Evolutionary conservation across 768 basidiomycete genomes (phyloP).

Genomic region (Gautieria morchelliformis): DNA sequence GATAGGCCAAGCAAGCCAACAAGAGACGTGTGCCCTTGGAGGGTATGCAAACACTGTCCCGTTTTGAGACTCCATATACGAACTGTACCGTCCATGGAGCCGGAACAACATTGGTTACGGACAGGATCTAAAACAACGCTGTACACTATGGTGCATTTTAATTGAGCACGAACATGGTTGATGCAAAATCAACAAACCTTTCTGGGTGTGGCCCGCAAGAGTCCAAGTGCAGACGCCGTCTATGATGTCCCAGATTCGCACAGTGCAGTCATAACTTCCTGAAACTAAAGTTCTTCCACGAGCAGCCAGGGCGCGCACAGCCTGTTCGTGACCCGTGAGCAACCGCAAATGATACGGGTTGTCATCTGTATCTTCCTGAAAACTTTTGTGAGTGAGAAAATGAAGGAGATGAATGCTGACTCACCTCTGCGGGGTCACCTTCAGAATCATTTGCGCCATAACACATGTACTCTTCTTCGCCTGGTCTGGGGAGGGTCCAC

Average conservation of each 20-base stretch:
- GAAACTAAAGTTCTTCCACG: conserved; percentile 85
- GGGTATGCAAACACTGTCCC: conserved; percentile 68
- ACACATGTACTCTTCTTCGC: conserved; percentile 67
- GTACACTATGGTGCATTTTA: conserved; percentile 59
- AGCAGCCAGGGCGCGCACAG: conserved; percentile 87
- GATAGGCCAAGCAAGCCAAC: conserved; percentile 90
- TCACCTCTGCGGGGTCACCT: conserved; percentile 38
- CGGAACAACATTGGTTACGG: conserved; percentile 88
- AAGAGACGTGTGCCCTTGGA: conserved; percentile 89
- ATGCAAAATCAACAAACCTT: conserved; percentile 49
- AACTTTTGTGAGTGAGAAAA: conserved; percentile 8
- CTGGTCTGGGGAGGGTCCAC: conserved; percentile 58
- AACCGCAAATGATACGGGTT: conserved; percentile 88
- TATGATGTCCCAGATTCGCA: conserved; percentile 91
- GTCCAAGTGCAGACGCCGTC: conserved; percentile 74
- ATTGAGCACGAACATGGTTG: not conserved
- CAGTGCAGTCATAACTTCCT: conserved; percentile 92
- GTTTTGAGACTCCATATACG: conserved; percentile 86
- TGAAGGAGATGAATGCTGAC: conserved; percentile 17
- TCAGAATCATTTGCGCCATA: conserved; percentile 46
- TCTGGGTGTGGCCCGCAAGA: conserved; percentile 81
- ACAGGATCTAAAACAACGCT: conserved; percentile 84
- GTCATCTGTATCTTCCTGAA: conserved; percentile 52
- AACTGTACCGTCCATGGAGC: conserved; percentile 97
- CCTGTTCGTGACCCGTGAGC: conserved; percentile 84